These are phyloP conservation scores for Trypanosoma cruzi DNA, from an alignment of 208 protist species.

Conservation along the genomic window DNA sequence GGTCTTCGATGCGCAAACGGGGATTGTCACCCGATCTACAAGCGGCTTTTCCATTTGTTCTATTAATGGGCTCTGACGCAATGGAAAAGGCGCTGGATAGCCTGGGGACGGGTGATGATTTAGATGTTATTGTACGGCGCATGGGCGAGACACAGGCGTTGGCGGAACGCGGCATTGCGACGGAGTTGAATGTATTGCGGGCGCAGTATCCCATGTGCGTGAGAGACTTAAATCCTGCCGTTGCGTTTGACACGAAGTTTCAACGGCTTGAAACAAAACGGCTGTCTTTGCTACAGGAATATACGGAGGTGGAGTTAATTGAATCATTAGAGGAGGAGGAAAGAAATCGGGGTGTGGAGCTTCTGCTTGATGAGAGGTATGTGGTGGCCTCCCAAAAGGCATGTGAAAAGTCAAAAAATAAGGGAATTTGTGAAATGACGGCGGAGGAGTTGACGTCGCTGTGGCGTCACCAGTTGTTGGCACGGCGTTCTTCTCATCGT, in stretches of 20 bases:
- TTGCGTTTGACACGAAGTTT: constrained; percentile 42
- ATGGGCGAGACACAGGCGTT: constrained; percentile 28
- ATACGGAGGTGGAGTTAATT: constrained; percentile 34
- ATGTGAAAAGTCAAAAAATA: constrained; percentile 18
- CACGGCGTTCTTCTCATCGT: constrained; percentile 36
- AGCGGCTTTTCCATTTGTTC: not conserved
- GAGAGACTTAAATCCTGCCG: constrained; percentile 45
- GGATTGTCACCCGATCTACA: not conserved
- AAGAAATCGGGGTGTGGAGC: constrained; percentile 54
- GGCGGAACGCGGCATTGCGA: constrained; percentile 34
- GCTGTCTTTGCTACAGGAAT: constrained; percentile 24
- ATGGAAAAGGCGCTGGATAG: not conserved
- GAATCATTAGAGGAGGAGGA: constrained; percentile 53
- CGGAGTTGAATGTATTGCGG: constrained; percentile 31
- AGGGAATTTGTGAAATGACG: constrained; percentile 26
- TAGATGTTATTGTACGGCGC: constrained; percentile 25
- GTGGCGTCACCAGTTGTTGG: constrained; percentile 36
- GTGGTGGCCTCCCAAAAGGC: constrained; percentile 28
- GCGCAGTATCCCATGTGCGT: constrained; percentile 49
- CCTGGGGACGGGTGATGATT: not conserved
- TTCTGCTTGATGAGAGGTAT: constrained; percentile 44
- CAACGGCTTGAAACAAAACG: constrained; percentile 28
- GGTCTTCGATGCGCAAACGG: not conserved
- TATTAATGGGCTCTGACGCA: not conserved
- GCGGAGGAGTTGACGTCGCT: constrained; percentile 39